These are phyloP conservation scores for Coelastrella sp. DNA, from an alignment of 139 green algal species.

Conservation along the genomic window DNA sequence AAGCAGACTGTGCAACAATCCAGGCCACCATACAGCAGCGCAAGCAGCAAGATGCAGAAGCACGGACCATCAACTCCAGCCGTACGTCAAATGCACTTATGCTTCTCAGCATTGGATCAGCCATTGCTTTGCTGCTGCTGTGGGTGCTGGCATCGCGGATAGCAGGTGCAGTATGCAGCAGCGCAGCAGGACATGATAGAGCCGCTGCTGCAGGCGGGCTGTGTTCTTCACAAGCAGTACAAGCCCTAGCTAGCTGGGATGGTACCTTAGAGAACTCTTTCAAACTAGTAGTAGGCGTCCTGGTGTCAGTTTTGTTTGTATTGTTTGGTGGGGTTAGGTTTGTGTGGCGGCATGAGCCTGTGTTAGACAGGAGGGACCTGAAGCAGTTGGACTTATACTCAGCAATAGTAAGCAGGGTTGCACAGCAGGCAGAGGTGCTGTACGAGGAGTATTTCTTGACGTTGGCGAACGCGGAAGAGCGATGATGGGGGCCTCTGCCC, in stretches of 20 bases:
- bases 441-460: slow-evolving; percentile 42
- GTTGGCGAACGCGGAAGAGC: slow-evolving; percentile 22
- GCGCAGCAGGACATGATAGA: neutral
- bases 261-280: neutral
- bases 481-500: neutral
- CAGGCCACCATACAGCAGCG: slow-evolving; percentile 44
- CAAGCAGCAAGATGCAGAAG: slow-evolving; percentile 19
- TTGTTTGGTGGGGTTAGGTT: neutral
- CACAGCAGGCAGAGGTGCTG: slow-evolving; percentile 10
- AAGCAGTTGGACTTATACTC: slow-evolving; percentile 30
- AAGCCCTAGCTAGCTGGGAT: slow-evolving; percentile 14
- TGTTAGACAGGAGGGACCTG: slow-evolving; percentile 31
- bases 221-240: neutral
- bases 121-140: slow-evolving; percentile 13
- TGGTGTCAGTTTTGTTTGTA: neutral
- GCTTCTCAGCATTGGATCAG: neutral
- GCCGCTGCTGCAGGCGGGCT: neutral
- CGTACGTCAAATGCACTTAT: neutral
- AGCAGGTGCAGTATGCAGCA: slow-evolving; percentile 32
- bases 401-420: slow-evolving; percentile 7
- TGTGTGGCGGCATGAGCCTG: slow-evolving; percentile 32
- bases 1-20: slow-evolving; percentile 71
- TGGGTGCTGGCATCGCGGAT: neutral
- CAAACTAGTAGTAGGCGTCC: neutral
- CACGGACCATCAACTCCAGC: slow-evolving; percentile 10